phyloP scores from a whole-genome alignment of 306 rosid genomes.

The Phaseolus lunatus region DNA sequence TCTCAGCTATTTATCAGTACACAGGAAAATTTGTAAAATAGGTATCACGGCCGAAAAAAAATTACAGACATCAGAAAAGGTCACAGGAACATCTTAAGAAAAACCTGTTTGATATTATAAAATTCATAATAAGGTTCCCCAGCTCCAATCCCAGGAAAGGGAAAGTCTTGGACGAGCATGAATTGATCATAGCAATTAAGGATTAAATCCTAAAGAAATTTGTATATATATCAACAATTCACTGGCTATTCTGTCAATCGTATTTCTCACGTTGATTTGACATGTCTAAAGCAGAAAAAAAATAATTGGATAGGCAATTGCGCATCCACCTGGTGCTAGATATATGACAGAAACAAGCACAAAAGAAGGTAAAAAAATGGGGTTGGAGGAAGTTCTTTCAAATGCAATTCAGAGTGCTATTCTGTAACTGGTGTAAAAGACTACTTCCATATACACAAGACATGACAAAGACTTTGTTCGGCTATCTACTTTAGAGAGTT shows the following conservation, averaged over 20 bases:
- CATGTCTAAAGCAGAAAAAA: neutral
- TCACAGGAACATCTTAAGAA: conserved; percentile 8
- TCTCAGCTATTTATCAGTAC: conserved; percentile 12
- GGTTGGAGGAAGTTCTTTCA: neutral
- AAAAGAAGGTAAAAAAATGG: neutral
- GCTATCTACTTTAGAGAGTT: conserved; percentile 17
- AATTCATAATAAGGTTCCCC: conserved; percentile 19
- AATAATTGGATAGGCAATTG: neutral
- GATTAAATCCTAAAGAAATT: conserved; percentile 25
- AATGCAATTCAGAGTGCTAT: neutral
- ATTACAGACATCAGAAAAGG: neutral
- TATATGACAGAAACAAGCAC: neutral
- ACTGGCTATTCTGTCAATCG: conserved; percentile 25
- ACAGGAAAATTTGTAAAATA: conserved; percentile 19
- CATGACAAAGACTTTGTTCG: neutral
- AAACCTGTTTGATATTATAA: conserved; percentile 1
- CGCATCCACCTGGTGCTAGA: neutral
- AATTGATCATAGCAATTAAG: neutral
- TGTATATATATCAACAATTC: neutral
- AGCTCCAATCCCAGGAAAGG: conserved; percentile 20
- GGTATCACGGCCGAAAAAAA: neutral
- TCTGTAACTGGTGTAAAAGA: neutral
- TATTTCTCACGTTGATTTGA: neutral
- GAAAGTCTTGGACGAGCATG: neutral
- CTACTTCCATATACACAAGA: neutral